A percentile compares a stretch with the other conserved stretches of the same genome.
Evolutionary conservation across 345 rosid genomes (phyloP).

Genomic region (Melastoma malabathricum): DNA sequence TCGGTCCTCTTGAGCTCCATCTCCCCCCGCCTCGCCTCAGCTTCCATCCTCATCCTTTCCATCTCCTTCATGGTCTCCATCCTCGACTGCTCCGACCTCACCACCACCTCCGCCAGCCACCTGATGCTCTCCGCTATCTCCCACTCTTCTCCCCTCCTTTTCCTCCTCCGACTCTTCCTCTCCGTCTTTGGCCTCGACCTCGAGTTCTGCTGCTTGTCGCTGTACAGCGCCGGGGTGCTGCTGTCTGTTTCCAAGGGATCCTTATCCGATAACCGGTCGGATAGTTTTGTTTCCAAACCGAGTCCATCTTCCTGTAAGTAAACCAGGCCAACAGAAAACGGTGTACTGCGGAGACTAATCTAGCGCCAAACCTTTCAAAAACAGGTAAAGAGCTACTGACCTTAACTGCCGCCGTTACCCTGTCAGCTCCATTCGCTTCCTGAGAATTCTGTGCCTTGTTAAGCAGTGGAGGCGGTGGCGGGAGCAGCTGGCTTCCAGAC

Average conservation of each 20-base stretch:
- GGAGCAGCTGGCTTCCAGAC: conserved; percentile 2
- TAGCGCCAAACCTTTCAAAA: too few species aligned
- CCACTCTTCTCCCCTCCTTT: conserved; percentile 41
- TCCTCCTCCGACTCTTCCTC: conserved; percentile 31
- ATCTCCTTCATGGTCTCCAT: conserved; percentile 82
- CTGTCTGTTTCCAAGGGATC: conserved; percentile 57
- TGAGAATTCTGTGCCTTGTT: conserved; percentile 37
- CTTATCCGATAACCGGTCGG: conserved; percentile 42
- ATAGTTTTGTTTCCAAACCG: conserved; percentile 19
- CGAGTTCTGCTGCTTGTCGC: conserved; percentile 24
- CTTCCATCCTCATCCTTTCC: conserved; percentile 84
- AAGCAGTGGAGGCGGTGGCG: conserved; percentile 13
- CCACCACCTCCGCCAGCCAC: conserved; percentile 73
- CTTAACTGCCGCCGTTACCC: conserved; percentile 38
- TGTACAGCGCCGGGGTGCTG: conserved; percentile 70
- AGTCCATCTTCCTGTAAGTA: conserved; percentile 43
- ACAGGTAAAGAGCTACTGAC: too few species aligned
- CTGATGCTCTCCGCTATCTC: conserved; percentile 70
- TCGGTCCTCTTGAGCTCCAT: conserved; percentile 84
- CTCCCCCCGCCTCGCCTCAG: conserved; percentile 72
- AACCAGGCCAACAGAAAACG: not conserved
- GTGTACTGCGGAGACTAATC: too few species aligned
- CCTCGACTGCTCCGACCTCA: conserved; percentile 75
- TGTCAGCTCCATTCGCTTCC: conserved; percentile 63
- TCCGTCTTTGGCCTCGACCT: conserved; percentile 19